These are phyloP conservation scores for Boletellus dicymbophilus DNA, from an alignment of 1,284 basidiomycete genomes.

Conservation along the genomic window DNA sequence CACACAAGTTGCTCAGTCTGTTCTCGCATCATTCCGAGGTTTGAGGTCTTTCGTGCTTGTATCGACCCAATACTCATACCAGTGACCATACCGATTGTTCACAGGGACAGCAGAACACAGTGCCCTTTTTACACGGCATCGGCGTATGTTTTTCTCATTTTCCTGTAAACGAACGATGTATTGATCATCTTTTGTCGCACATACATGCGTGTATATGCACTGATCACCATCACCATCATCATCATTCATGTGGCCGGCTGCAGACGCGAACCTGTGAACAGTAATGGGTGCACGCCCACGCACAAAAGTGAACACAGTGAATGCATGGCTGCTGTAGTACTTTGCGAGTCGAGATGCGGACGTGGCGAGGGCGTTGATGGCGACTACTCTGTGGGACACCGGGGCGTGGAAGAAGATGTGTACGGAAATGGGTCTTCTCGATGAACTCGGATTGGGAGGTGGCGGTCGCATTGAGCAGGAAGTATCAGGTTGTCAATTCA, in stretches of 20 bases:
- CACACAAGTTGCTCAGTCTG: slow-evolving; percentile 45
- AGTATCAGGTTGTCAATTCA: slow-evolving; percentile 61
- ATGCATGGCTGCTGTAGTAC: slow-evolving; percentile 71
- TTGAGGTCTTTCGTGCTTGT: slow-evolving; percentile 58
- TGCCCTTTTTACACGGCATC: slow-evolving; percentile 67
- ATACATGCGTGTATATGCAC: no score
- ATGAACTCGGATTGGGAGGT: slow-evolving; percentile 46
- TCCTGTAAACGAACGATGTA: no score
- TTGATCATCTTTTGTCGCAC: slow-evolving; percentile 11
- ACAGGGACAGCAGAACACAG: slow-evolving; percentile 49
- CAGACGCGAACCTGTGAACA: no score
- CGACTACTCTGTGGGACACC: slow-evolving; percentile 62
- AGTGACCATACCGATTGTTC: slow-evolving; percentile 45
- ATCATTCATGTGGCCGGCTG: no score
- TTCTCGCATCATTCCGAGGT: slow-evolving; percentile 44
- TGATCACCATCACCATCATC: no score
- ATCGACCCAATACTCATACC: no score
- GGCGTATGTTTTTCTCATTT: slow-evolving; percentile 44
- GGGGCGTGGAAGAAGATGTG: no score
- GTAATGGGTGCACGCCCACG: no score
- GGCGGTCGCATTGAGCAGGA: slow-evolving; percentile 50
- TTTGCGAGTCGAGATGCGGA: slow-evolving; percentile 66
- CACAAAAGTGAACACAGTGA: slow-evolving; percentile 45
- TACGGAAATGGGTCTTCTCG: no score
- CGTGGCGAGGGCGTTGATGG: slow-evolving; percentile 57